Percentiles rank a stretch among this genome's conserved stretches.
Evolutionary conservation across 1,284 basidiomycete species (phyloP).

Genomic region (Naganishia sp.): DNA sequence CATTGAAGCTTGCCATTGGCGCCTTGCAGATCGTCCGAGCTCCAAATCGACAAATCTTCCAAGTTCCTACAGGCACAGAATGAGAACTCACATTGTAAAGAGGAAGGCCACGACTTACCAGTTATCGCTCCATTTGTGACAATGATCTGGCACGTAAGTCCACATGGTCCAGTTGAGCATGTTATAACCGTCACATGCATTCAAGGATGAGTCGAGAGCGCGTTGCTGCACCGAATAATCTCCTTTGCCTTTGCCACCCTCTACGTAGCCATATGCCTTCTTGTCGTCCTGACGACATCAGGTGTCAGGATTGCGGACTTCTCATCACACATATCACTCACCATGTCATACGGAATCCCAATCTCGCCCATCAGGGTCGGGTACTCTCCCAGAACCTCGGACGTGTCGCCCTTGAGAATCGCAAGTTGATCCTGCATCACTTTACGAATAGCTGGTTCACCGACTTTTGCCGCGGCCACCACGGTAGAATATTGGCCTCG

Average conservation of each 20-base stretch:
- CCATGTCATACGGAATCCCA: slow-evolving; percentile 88
- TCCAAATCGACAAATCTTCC: slow-evolving; percentile 92
- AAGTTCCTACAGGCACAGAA: slow-evolving; percentile 64
- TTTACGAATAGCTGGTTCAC: slow-evolving; percentile 77
- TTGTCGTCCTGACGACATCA: slow-evolving; percentile 62
- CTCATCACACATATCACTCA: slow-evolving; percentile 31
- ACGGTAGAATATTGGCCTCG: slow-evolving; percentile 76
- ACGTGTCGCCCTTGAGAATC: slow-evolving; percentile 67
- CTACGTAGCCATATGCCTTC: slow-evolving; percentile 77
- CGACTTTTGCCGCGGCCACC: slow-evolving; percentile 63
- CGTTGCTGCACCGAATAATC: slow-evolving; percentile 78
- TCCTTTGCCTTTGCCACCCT: slow-evolving; percentile 70
- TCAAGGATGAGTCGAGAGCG: slow-evolving; percentile 89
- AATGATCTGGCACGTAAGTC: slow-evolving; percentile 77
- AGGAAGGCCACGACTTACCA: slow-evolving; percentile 56
- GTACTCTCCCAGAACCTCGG: slow-evolving; percentile 63
- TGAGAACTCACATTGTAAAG: slow-evolving; percentile 9
- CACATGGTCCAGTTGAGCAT: slow-evolving; percentile 82
- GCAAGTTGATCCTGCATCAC: slow-evolving; percentile 81
- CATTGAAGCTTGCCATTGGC: slow-evolving; percentile 22
- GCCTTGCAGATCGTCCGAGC: slow-evolving; percentile 65
- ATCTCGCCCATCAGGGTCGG: slow-evolving; percentile 96
- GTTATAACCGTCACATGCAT: slow-evolving; percentile 83
- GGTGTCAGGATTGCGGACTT: not conserved
- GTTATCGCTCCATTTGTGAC: slow-evolving; percentile 86